A percentile compares a stretch with the other conserved stretches of the same genome.
Evolutionary conservation across 129 eudicot genomes (phyloP).

Genomic region (Centrapalus pauciflorus): DNA sequence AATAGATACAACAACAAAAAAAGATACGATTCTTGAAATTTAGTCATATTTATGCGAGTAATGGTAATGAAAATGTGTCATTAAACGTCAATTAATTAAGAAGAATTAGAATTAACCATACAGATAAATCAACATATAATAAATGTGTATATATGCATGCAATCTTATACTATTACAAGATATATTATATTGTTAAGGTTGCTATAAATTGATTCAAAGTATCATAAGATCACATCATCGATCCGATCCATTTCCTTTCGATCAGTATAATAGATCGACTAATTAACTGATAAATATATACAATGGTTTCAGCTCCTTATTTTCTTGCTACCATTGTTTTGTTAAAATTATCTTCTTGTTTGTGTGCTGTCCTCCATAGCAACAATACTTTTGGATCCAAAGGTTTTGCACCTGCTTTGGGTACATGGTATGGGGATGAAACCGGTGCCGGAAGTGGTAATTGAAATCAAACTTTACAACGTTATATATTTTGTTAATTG

Average conservation of each 20-base stretch:
- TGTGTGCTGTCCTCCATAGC: background rate
- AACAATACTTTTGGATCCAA: background rate
- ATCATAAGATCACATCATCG: background rate
- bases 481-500: background rate
- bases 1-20: no score
- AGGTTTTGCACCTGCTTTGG: slow-evolving; percentile 14
- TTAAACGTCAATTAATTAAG: no score
- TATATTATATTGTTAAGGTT: background rate
- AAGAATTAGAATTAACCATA: no score
- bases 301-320: slow-evolving; percentile 13
- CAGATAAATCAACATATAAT: no score
- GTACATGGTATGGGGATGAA: slow-evolving; percentile 31
- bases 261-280: no score
- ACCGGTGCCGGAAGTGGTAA: slow-evolving; percentile 27
- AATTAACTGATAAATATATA: background rate
- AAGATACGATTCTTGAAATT: no score
- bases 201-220: slow-evolving; percentile 12
- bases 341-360: background rate
- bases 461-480: background rate
- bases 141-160: no score
- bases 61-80: no score
- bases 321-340: background rate
- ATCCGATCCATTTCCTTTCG: background rate
- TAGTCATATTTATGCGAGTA: no score
- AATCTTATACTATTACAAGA: no score